phyloP scores from a whole-genome alignment of 1,139 yeast species.

The Sugiyamaella japonica region DNA sequence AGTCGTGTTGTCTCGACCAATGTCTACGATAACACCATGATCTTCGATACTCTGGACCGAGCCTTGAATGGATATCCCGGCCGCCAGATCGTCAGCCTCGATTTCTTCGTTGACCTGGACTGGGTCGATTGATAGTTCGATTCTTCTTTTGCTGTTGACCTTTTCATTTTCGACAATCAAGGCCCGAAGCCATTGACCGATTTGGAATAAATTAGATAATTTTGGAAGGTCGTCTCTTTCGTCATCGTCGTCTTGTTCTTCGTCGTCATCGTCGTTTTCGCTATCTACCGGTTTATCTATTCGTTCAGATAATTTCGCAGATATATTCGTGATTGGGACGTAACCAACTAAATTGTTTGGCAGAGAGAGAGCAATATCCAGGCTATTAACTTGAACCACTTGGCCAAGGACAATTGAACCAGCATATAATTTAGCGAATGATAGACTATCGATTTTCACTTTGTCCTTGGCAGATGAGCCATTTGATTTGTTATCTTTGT shows the following conservation, averaged over 20 bases:
- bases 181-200: constrained; percentile 89
- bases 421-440: constrained; percentile 59
- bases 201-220: constrained; percentile 52
- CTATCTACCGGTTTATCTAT: constrained; percentile 48
- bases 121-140: constrained; percentile 78
- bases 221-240: constrained; percentile 37
- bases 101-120: constrained; percentile 61
- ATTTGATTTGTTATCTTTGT: constrained; percentile 30
- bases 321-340: constrained; percentile 73
- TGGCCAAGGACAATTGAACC: constrained; percentile 82
- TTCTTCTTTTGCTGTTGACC: constrained; percentile 50
- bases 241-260: constrained; percentile 37
- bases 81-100: constrained; percentile 59
- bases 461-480: constrained; percentile 28
- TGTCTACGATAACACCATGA: constrained; percentile 77
- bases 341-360: constrained; percentile 85
- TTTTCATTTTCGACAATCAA: constrained; percentile 52
- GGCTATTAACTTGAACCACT: constrained; percentile 56
- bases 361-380: constrained; percentile 67
- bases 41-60: constrained; percentile 82
- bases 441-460: constrained; percentile 57
- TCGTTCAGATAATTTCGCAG: constrained; percentile 58
- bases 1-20: constrained; percentile 54
- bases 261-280: constrained; percentile 38
- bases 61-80: constrained; percentile 71